These are phyloP conservation scores for Lepidium didymum DNA, from an alignment of 345 rosid species.

Conservation along the genomic window DNA sequence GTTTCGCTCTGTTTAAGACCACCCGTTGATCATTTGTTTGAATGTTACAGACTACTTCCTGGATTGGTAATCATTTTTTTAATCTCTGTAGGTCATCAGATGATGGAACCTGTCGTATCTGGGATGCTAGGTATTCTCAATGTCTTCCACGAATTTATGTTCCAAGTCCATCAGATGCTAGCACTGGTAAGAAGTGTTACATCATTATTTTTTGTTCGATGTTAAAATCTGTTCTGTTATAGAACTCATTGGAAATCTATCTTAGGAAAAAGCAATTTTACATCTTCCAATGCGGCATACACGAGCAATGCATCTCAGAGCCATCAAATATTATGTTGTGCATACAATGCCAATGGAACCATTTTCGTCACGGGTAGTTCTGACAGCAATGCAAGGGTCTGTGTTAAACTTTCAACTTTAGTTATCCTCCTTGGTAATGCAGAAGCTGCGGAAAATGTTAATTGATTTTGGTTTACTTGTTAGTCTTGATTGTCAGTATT, in stretches of 20 bases:
- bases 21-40: constrained; percentile 1
- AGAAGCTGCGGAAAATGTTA: constrained; percentile 12
- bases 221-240: neutral
- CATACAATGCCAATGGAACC: constrained; percentile 96
- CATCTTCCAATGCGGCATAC: constrained; percentile 49
- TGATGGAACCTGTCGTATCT: constrained; percentile 98
- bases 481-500: constrained; percentile 8
- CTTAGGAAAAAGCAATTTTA: constrained; percentile 54
- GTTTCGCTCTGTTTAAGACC: constrained; percentile 1
- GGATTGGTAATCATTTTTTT: constrained; percentile 11
- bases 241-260: constrained; percentile 18
- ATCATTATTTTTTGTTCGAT: neutral
- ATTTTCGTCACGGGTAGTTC: constrained; percentile 98
- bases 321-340: constrained; percentile 87
- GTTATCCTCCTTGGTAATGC: constrained; percentile 15
- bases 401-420: constrained; percentile 32
- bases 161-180: constrained; percentile 66
- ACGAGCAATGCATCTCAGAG: constrained; percentile 50
- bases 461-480: constrained; percentile 7
- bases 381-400: constrained; percentile 93
- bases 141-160: constrained; percentile 60
- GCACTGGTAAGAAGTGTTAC: constrained; percentile 48
- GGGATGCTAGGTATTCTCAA: constrained; percentile 92
- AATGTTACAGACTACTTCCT: constrained; percentile 17
- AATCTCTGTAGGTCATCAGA: constrained; percentile 78